phyloP scores from a whole-genome alignment of 306 rosid species.

The Citrullus amarus region DNA sequence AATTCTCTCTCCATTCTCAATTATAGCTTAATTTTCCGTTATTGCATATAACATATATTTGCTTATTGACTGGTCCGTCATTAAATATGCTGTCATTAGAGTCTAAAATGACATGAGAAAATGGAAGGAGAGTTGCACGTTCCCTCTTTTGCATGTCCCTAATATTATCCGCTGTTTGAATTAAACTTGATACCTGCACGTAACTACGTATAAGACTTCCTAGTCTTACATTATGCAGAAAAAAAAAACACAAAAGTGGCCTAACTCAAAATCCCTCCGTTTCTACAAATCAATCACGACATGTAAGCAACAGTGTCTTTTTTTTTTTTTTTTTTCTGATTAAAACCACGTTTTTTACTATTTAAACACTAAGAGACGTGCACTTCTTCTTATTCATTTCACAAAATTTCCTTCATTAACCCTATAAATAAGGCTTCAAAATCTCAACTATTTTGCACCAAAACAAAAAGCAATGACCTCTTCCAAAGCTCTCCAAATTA shows the following conservation, averaged over 20 bases:
- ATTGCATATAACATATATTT: no score
- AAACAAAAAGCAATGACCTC: conserved; percentile 5
- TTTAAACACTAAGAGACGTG: neutral
- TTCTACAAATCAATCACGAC: neutral
- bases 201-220: neutral
- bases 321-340: neutral
- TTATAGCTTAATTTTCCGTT: no score
- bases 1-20: no score
- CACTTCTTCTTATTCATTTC: neutral
- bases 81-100: no score
- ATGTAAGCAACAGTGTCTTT: neutral
- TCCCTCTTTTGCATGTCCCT: neutral
- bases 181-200: neutral
- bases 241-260: neutral
- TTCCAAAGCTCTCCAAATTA: neutral
- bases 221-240: no score
- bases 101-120: no score
- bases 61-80: no score
- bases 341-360: neutral
- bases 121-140: neutral
- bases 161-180: neutral
- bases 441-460: neutral
- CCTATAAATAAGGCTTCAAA: neutral
- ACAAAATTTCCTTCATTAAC: neutral
- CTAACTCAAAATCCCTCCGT: neutral